These are phyloP conservation scores for Phytophthora cryptogea DNA, from an alignment of 352 stramenopile genomes.

Conservation along the genomic window DNA sequence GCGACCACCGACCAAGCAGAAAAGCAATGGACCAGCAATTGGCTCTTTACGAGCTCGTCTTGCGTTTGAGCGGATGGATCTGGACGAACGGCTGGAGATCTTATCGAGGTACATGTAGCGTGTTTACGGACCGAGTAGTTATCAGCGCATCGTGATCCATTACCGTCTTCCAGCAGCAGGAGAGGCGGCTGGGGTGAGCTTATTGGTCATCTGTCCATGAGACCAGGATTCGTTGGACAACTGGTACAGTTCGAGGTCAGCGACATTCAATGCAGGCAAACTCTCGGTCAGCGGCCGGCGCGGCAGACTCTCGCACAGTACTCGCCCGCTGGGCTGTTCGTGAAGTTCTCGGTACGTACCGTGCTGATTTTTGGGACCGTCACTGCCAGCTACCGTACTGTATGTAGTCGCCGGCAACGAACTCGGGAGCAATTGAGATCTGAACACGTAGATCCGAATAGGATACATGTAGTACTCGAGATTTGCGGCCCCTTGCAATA, in stretches of 20 bases:
- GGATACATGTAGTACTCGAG: constrained; percentile 9
- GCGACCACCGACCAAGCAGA: constrained; percentile 4
- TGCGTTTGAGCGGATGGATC: neutral
- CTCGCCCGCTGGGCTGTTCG: neutral
- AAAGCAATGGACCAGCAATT: neutral
- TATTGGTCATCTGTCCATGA: neutral
- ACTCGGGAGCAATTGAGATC: constrained; percentile 2
- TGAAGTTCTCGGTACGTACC: neutral
- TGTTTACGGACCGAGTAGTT: neutral
- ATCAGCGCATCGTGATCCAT: neutral
- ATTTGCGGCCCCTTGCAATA: constrained; percentile 1
- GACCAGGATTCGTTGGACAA: neutral
- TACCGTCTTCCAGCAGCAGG: neutral
- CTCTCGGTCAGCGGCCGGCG: neutral
- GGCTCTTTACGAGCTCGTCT: neutral
- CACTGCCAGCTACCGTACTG: too few relatives aligned
- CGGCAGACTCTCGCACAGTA: neutral
- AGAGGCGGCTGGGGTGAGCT: neutral
- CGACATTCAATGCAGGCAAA: neutral
- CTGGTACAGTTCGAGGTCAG: neutral
- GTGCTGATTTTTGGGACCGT: neutral
- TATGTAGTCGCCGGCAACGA: neutral
- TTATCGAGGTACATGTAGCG: neutral
- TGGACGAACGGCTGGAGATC: neutral
- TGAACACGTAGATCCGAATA: constrained; percentile 16